A percentile compares a stretch with the other conserved stretches of the same genome.
Evolutionary conservation across 495 filamentous ascomycete species (phyloP).

Genomic region (Penicillium cosmopolitanum): DNA sequence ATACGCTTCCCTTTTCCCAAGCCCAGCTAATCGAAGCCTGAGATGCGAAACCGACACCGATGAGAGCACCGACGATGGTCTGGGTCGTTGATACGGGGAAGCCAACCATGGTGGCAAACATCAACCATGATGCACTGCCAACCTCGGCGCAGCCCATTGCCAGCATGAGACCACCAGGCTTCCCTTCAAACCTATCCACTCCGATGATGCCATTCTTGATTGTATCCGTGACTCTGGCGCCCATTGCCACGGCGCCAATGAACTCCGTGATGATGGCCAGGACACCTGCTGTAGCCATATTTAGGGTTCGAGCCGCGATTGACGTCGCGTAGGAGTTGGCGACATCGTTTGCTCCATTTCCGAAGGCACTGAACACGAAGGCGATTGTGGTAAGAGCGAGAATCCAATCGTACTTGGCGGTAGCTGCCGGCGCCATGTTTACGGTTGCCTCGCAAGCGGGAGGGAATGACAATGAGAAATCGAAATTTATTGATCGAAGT

Average conservation of each 20-base stretch:
- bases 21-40: conserved; percentile 61
- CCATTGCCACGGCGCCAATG: conserved; percentile 64
- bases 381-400: conserved; percentile 49
- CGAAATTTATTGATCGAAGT: not conserved
- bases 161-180: conserved; percentile 61
- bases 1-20: conserved; percentile 53
- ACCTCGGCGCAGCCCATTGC: conserved; percentile 64
- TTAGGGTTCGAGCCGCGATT: conserved; percentile 40
- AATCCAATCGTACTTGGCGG: conserved; percentile 53
- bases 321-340: conserved; percentile 50
- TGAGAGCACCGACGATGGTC: conserved; percentile 63
- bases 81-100: conserved; percentile 68
- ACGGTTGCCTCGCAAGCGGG: not conserved
- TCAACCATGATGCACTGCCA: conserved; percentile 62
- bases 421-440: conserved; percentile 10
- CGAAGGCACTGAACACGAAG: conserved; percentile 47
- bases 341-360: conserved; percentile 53
- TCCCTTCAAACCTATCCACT: conserved; percentile 51
- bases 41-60: conserved; percentile 65
- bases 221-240: conserved; percentile 65
- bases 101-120: conserved; percentile 57
- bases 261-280: conserved; percentile 51
- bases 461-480: not conserved
- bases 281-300: conserved; percentile 42
- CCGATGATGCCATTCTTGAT: conserved; percentile 69